phyloP scores from a whole-genome alignment of 495 filamentous ascomycete genomes.

The Xylona heveae region DNA sequence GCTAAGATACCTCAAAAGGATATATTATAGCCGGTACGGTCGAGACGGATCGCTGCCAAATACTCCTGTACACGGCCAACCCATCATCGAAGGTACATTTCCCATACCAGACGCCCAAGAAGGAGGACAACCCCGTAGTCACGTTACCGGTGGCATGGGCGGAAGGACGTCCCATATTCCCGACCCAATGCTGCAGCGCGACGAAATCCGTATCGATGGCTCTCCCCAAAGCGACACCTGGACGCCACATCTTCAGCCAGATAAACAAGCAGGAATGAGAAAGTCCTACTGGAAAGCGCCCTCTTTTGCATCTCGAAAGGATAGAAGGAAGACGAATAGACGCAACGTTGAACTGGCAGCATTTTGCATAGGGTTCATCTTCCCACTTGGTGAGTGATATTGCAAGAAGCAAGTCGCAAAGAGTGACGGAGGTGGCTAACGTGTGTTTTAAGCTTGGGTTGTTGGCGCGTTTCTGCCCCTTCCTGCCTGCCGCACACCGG shows the following conservation, averaged over 20 bases:
- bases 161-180: too few relatives aligned
- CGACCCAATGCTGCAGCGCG: constrained; percentile 6
- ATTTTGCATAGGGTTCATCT: constrained; percentile 62
- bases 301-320: too few relatives aligned
- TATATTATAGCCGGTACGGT: constrained; percentile 2
- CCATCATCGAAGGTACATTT: too few relatives aligned
- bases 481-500: constrained; percentile 38
- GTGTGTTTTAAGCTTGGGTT: constrained; percentile 45
- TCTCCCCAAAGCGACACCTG: constrained; percentile 22
- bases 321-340: constrained; percentile 39
- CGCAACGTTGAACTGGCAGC: constrained; percentile 40
- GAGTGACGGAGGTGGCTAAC: constrained; percentile 4
- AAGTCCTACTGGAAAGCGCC: constrained; percentile 51
- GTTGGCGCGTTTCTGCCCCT: constrained; percentile 65
- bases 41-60: too few relatives aligned
- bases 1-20: constrained; percentile 3
- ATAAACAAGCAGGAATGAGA: constrained; percentile 33
- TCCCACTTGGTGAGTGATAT: constrained; percentile 45
- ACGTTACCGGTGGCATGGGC: too few relatives aligned
- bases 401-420: neutral
- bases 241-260: constrained; percentile 54
- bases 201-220: constrained; percentile 5
- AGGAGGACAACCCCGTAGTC: too few relatives aligned
- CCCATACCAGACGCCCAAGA: too few relatives aligned
- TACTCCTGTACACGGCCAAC: too few relatives aligned